Evolutionary conservation across 176 grass and related monocot genomes (phyloP).

Genomic region (Bonia amplexicaulis): DNA sequence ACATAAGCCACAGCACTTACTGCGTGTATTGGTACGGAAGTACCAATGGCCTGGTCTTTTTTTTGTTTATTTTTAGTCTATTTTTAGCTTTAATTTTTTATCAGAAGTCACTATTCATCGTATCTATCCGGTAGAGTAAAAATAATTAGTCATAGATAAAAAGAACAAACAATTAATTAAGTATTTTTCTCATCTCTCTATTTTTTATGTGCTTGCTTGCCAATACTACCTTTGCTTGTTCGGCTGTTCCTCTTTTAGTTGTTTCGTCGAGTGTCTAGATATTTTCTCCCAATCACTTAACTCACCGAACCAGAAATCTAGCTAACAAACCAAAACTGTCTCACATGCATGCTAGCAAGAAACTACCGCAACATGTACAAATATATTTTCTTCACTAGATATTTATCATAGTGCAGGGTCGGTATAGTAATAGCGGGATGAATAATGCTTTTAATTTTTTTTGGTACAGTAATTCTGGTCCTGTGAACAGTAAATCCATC

Average conservation of each 20-base stretch:
- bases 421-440: too few relatives aligned
- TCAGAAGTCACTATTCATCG: too few relatives aligned
- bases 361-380: not conserved
- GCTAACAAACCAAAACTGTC: not conserved
- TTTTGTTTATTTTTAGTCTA: too few relatives aligned
- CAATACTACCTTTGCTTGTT: conserved; percentile 10
- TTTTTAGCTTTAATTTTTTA: too few relatives aligned
- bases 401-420: not conserved
- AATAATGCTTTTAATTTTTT: too few relatives aligned
- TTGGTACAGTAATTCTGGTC: too few relatives aligned
- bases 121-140: too few relatives aligned
- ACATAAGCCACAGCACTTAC: too few relatives aligned
- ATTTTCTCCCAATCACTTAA: not conserved
- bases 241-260: not conserved
- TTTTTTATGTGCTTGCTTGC: not conserved
- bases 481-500: too few relatives aligned
- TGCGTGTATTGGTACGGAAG: not conserved
- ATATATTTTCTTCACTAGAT: not conserved
- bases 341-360: not conserved
- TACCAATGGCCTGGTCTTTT: not conserved
- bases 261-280: not conserved
- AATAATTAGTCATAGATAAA: too few relatives aligned
- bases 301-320: not conserved
- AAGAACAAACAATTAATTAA: not conserved
- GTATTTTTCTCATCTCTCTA: not conserved